Base-by-base conservation (phyloP, 2,329 filamentous ascomycete genomes). In the Paraphaeosphaeria sporulosa region DNA sequence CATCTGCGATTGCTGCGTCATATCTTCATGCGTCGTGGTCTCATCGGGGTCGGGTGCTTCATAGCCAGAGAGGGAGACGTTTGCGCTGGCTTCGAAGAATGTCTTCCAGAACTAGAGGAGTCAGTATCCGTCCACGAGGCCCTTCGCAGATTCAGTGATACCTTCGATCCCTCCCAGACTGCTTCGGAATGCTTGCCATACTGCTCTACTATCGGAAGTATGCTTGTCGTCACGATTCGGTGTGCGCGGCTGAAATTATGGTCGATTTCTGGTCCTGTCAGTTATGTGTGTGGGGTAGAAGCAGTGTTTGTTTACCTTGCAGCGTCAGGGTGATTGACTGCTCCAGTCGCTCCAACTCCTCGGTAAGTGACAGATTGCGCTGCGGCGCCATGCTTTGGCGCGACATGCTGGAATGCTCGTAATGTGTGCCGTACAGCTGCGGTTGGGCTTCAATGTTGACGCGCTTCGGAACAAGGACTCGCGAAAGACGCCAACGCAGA, bases 21-120 rank as follows among this genome's bases (percentile, higher is more conserved):
- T 40, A 27, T 78, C 75, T 30, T 79, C 72, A 15, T 85, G 80
- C 0, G 81, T 83, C 17, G 79, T 81, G 53, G 84, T 80, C n/a
- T 90, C 89, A 27, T 83, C 81, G 7, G 78, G 76, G 15, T 87
- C 87, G 23, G 89, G 84, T 73, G 96, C 94, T 75, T 97, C 94
- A 78, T 99, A 97, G 30, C 94, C 93, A 0, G 93, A 97, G 12
- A 99, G 86, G 12, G 94, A 97, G 27, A 99, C 94, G 72, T 99
- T 98, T 76, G 95, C 95, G 50, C 94, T 97, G 38, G 95, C 93
- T 81, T 99, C 95, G 79, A 99, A 99, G 83, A 99, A 99, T 82
- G 98, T 94, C 80, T 99, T 99, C 95, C 95, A 99, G 80, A 99
- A 99, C 91, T 96, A 72, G 17, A 12, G 38, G 43, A 30, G 50